Base-by-base conservation (phyloP, 2,329 filamentous ascomycete genomes). In the Hawksworthiomyces lignivorus region DNA sequence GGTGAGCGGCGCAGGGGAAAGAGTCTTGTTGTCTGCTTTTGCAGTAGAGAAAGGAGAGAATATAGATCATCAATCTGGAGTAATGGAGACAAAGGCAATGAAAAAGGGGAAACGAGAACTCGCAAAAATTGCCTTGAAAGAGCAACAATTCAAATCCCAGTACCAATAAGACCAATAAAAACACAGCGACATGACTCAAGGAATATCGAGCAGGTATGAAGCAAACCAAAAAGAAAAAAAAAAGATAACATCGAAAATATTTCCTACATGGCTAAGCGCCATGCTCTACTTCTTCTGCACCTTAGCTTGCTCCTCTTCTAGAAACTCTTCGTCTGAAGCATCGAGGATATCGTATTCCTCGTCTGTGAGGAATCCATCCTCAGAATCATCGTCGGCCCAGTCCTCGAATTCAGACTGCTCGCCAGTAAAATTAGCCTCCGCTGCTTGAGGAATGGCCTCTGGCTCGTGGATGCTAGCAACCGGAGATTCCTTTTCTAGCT, bases 291-390 rank as follows among this genome's bases (percentile, higher is more conserved):
- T 51, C 41, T 47, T 47, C 22, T 39, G 22, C 12, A 17, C 19
- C 45, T 49, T 64, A 19, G 18, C 15, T 53, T 68, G 62, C 56
- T 73, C 68, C 54, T 77, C 77, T 48, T 73, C 72, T 39, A 78
- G 61, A 51, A 75, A 83, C 60, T 97, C 90, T 61, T 94, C 86
- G 52, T 97, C 90, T 45, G 87, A 94, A 32, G 88, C 90, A 66
- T 96, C 88, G 34, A 97, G 78, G 51, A 97, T 89, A 56, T 98
- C 92, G 61, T 97, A 98, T 66, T 98, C 92, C 62, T 97, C 92
- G 50, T 98, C 92, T 1, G 92, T 97, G 70, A 94, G 67, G 71
- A 95, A 96, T 11, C 82, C 85, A 46, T 84, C 79, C 11, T 80
- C 77, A 1, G 73, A 75, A n/a, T 64, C 68, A 30, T 77, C 72